phyloP scores from a whole-genome alignment of 305 asterid genomes.

The Ruellia speciosa region DNA sequence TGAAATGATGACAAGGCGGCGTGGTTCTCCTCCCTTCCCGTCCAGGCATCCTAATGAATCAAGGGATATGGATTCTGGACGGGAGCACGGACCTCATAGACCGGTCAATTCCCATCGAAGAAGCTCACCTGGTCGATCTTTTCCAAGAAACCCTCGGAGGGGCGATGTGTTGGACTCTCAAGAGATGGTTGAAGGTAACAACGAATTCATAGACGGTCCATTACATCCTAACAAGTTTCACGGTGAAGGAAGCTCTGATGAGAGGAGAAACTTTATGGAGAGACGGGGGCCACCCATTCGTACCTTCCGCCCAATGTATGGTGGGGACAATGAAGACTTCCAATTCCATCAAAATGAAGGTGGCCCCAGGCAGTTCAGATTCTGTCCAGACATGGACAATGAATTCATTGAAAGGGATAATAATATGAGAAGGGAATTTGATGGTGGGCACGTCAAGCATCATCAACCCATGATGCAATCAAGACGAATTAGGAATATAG shows the following conservation, averaged over 20 bases:
- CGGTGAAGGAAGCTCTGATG: slow-evolving; percentile 27
- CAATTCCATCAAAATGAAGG: slow-evolving; percentile 42
- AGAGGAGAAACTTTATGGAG: slow-evolving; percentile 51
- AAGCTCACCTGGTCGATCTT: slow-evolving; percentile 39
- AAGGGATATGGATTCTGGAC: slow-evolving; percentile 49
- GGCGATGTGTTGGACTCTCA: slow-evolving; percentile 49
- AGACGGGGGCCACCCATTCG: slow-evolving; percentile 41
- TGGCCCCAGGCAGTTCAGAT: slow-evolving; percentile 57
- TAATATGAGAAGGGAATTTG: slow-evolving; percentile 64
- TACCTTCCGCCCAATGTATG: slow-evolving; percentile 45
- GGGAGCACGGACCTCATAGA: slow-evolving; percentile 48
- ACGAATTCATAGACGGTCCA: slow-evolving; percentile 48
- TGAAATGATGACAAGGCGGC: slow-evolving; percentile 58
- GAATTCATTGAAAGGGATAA: slow-evolving; percentile 57
- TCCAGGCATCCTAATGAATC: slow-evolving; percentile 38
- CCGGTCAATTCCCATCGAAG: slow-evolving; percentile 45
- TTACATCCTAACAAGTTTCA: slow-evolving; percentile 36
- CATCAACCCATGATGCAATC: slow-evolving; percentile 37
- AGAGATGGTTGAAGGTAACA: slow-evolving; percentile 38
- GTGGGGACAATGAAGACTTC: slow-evolving; percentile 37
- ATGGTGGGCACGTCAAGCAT: slow-evolving; percentile 18
- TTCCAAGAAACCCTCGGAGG: slow-evolving; percentile 46
- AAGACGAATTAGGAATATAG: slow-evolving; percentile 51
- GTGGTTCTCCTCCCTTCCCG: slow-evolving; percentile 55
- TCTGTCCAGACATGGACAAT: slow-evolving; percentile 46